Evolutionary conservation across 495 filamentous ascomycete species (phyloP).

Genomic region (Tetracladium setigerum): DNA sequence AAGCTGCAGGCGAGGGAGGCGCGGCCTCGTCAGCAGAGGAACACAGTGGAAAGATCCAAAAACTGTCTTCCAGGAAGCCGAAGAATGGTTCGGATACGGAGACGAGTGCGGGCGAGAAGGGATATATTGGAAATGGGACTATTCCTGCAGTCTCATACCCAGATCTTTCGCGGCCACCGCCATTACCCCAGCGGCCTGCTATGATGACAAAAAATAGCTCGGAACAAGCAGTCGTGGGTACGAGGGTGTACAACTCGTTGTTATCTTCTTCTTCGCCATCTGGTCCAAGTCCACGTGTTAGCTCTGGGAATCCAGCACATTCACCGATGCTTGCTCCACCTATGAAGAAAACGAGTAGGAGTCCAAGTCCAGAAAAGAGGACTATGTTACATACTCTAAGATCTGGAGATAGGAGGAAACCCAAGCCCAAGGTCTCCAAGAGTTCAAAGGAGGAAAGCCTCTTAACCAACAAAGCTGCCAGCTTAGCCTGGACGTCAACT

Average conservation of each 20-base stretch:
- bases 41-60: constrained; percentile 15
- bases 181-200: constrained; percentile 54
- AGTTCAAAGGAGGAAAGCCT: constrained; percentile 29
- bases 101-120: constrained; percentile 28
- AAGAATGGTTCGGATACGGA: constrained; percentile 10
- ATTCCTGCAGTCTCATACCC: constrained; percentile 72
- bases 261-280: constrained; percentile 2
- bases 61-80: constrained; percentile 5
- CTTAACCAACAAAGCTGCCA: constrained; percentile 77
- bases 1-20: constrained; percentile 6
- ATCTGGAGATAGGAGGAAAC: constrained; percentile 46
- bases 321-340: constrained; percentile 29
- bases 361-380: constrained; percentile 75
- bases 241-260: constrained; percentile 9
- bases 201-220: constrained; percentile 43
- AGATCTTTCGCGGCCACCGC: constrained; percentile 60
- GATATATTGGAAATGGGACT: constrained; percentile 72
- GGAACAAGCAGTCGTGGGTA: constrained; percentile 31
- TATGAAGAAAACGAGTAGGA: constrained; percentile 44
- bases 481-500: constrained; percentile 68
- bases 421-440: constrained; percentile 42
- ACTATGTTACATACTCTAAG: constrained; percentile 81
- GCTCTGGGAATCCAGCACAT: constrained; percentile 14
- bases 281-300: constrained; percentile 2
- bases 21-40: constrained; percentile 6